phyloP scores from a whole-genome alignment of 1,284 basidiomycete genomes.

The Puccinia triticina region DNA sequence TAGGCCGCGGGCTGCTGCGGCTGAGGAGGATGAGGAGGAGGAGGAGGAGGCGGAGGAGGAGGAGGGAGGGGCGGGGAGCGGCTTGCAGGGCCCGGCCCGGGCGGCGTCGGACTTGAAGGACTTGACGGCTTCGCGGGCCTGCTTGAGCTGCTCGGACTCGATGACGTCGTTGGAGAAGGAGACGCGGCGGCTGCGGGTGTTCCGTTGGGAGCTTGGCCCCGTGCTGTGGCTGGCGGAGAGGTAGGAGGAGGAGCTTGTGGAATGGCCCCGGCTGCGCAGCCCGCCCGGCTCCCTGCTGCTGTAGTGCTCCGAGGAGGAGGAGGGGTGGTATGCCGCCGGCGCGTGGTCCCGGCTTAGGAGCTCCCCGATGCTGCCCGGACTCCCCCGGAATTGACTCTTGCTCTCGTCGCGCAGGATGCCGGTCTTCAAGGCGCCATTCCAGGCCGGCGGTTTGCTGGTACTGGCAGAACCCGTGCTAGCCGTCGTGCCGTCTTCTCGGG shows the following conservation, averaged over 20 bases:
- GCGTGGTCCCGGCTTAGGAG: background rate
- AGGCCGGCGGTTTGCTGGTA: background rate
- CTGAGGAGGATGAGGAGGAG: background rate
- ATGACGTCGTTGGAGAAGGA: constrained; percentile 36
- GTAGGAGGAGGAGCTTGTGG: constrained; percentile 15
- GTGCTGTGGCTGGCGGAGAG: background rate
- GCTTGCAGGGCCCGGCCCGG: background rate
- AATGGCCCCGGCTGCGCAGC: background rate
- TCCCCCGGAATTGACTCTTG: constrained; percentile 3
- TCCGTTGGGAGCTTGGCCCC: background rate
- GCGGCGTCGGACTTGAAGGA: constrained; percentile 3
- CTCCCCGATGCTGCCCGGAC: background rate
- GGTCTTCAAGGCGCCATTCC: background rate
- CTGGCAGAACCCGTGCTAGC: no score
- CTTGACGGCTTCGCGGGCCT: constrained; percentile 13
- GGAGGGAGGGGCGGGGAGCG: background rate
- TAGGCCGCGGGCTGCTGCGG: background rate
- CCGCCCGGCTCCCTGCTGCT: no score
- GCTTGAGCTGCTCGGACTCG: constrained; percentile 23
- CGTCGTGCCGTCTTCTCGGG: background rate
- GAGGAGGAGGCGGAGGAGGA: background rate
- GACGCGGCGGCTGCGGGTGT: constrained; percentile 5
- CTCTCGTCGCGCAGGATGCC: constrained; percentile 20
- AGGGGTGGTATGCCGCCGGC: background rate
- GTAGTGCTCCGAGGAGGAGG: no score